These are phyloP conservation scores for Neostapfia colusana DNA, from an alignment of 176 grass and related monocot genomes.

Conservation along the genomic window DNA sequence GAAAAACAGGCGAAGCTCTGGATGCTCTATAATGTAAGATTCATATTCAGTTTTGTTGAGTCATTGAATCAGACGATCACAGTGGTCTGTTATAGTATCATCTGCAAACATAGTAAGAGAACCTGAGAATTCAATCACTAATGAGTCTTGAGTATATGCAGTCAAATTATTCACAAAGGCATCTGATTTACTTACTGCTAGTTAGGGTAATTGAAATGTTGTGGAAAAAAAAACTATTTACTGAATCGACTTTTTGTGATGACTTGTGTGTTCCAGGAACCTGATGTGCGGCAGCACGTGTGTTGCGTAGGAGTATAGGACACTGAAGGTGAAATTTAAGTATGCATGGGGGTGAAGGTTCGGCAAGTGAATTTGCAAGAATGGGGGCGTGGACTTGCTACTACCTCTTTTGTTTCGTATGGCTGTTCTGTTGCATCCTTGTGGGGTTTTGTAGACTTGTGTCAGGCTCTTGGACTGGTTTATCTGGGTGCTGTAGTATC, in stretches of 20 bases:
- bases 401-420: background rate
- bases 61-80: background rate
- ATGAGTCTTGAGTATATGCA: too few species aligned
- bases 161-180: too few species aligned
- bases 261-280: conserved; percentile 30
- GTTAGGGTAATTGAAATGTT: background rate
- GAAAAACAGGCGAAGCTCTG: conserved; percentile 60
- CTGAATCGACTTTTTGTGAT: background rate
- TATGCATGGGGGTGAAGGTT: background rate
- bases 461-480: background rate
- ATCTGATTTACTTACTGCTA: too few species aligned
- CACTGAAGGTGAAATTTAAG: conserved; percentile 8
- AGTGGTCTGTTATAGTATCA: background rate
- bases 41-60: background rate
- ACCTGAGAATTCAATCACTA: too few species aligned
- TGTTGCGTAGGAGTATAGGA: conserved; percentile 35
- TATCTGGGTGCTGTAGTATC: background rate
- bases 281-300: conserved; percentile 59
- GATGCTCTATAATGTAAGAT: conserved; percentile 75
- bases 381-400: background rate
- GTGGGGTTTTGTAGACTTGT: background rate
- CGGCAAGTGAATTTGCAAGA: conserved; percentile 40
- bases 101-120: too few species aligned
- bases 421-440: conserved; percentile 7
- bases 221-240: background rate